Percentiles rank a stretch among this genome's conserved stretches.
phyloP scores from a whole-genome alignment of 345 rosid genomes.

The Cochlearia excelsa region DNA sequence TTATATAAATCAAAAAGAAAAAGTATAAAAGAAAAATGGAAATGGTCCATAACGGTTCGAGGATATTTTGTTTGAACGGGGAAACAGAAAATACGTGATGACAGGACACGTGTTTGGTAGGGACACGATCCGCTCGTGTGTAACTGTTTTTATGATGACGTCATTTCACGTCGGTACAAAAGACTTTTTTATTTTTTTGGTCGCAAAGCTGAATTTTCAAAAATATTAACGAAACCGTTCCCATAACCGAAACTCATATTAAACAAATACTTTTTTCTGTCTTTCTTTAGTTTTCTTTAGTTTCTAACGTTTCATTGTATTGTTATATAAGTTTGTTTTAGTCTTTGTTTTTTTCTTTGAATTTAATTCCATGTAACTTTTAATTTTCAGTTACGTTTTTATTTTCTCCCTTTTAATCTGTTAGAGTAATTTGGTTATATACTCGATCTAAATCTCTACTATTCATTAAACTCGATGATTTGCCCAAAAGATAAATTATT shows the following conservation, averaged over 20 bases:
- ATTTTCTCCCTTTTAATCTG: not conserved
- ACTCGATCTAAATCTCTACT: not conserved
- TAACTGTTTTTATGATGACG: slow-evolving; percentile 34
- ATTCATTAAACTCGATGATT: not conserved
- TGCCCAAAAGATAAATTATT: not conserved
- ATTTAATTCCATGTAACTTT: not conserved
- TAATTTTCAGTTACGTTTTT: slow-evolving; percentile 10
- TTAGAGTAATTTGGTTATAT: slow-evolving; percentile 3
- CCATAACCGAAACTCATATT: slow-evolving; percentile 38
- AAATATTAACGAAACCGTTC: slow-evolving; percentile 37
- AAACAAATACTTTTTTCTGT: slow-evolving; percentile 15
- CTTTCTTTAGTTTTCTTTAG: slow-evolving; percentile 19
- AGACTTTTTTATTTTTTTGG: slow-evolving; percentile 17
- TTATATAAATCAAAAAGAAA: too few species aligned
- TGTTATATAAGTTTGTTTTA: not conserved
- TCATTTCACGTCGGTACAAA: slow-evolving; percentile 30
- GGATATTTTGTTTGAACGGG: slow-evolving; percentile 27
- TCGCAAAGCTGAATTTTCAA: slow-evolving; percentile 29
- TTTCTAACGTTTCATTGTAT: slow-evolving; percentile 30
- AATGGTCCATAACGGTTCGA: slow-evolving; percentile 35
- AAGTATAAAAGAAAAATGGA: not conserved
- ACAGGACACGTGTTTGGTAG: slow-evolving; percentile 31
- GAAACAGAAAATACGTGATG: slow-evolving; percentile 25
- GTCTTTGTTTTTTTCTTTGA: not conserved
- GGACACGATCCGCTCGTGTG: slow-evolving; percentile 36